Evolutionary conservation across 495 filamentous ascomycete species (phyloP).

Genomic region (Aspergillus bridgeri): DNA sequence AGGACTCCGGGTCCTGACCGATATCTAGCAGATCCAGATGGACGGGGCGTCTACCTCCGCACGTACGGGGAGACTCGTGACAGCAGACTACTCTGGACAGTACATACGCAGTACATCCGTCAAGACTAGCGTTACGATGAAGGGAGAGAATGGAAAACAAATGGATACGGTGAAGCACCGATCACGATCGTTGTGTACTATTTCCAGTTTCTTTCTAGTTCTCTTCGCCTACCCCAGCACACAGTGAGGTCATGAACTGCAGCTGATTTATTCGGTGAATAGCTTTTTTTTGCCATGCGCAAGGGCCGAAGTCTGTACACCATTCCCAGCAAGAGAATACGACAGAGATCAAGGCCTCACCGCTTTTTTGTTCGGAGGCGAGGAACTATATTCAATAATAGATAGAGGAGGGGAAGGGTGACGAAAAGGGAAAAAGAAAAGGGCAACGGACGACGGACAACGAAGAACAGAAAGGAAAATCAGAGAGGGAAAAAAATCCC

Average conservation of each 20-base stretch:
- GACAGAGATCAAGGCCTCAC: constrained; percentile 16
- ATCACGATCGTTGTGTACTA: background rate
- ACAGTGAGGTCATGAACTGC: background rate
- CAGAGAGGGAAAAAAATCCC: background rate
- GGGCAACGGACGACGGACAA: background rate
- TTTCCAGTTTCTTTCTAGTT: background rate
- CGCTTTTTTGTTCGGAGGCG: constrained; percentile 10
- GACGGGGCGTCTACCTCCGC: background rate
- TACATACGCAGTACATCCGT: background rate
- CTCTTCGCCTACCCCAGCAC: background rate
- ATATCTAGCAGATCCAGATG: background rate
- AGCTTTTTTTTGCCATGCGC: constrained; percentile 10
- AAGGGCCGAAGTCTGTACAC: constrained; percentile 12
- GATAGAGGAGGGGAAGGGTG: background rate
- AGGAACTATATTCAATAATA: background rate
- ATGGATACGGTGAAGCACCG: constrained; percentile 2
- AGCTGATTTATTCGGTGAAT: background rate
- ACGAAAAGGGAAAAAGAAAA: background rate
- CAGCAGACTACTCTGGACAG: background rate
- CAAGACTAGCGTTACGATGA: background rate
- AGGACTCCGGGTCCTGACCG: background rate
- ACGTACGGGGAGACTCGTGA: background rate
- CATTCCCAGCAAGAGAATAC: background rate
- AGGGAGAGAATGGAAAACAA: too few relatives aligned
- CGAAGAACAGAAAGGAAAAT: background rate